Base-by-base conservation (phyloP, 2,329 filamentous ascomycete species). In the Bipolaris zeicola region DNA sequence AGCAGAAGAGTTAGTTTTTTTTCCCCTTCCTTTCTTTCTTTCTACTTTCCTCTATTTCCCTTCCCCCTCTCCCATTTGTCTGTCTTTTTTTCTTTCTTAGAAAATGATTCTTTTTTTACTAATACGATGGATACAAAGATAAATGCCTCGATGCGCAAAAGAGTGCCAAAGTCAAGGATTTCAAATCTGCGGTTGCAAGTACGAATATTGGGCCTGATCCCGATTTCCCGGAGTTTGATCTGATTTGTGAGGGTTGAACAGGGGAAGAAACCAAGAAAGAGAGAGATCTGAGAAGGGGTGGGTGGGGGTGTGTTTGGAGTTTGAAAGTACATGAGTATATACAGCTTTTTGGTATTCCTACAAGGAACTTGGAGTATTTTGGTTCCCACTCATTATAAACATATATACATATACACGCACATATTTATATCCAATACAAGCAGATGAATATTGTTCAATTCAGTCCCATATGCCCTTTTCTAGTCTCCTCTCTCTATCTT, bases 131-230 rank as follows among this genome's bases (percentile, higher is more conserved):
- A n/a, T 13, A 11, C 5, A 18, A 42, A 76, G 72, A 65, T 4
- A 49, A 69, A 42, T 76, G 73, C 36, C 69, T 63, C 2, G 51
- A 53, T 6, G 67, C 71, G 26, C 73, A 73, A 50, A 55, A 65
- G 20, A 61, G 13, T n/a, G 69, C 72, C 0, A 51, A 45, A 22
- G 67, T 72, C 11, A 64, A 72, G 59, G 65, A 71, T 31, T 76
- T 72, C 39, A 50, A 58, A 2, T 55, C 58, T 1, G 66, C 58
- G 1, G 58, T 71, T 3, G 63, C 64, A 34, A 74, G 66, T 26
- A 60, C 55, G 38, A 76, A 76, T 58, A 72, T 77, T 39, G 74
- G 74, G 8, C 70, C 68, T 34, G 75, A 77, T 64, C 74, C 72
- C 1, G 50, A 66, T 10, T 77, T 77, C 57, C 72, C 72, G 3